A percentile compares a stretch with the other conserved stretches of the same genome.
These are phyloP conservation scores for Hymenoscyphus infarciens DNA, from an alignment of 2,329 filamentous ascomycete species.

Conservation along the genomic window DNA sequence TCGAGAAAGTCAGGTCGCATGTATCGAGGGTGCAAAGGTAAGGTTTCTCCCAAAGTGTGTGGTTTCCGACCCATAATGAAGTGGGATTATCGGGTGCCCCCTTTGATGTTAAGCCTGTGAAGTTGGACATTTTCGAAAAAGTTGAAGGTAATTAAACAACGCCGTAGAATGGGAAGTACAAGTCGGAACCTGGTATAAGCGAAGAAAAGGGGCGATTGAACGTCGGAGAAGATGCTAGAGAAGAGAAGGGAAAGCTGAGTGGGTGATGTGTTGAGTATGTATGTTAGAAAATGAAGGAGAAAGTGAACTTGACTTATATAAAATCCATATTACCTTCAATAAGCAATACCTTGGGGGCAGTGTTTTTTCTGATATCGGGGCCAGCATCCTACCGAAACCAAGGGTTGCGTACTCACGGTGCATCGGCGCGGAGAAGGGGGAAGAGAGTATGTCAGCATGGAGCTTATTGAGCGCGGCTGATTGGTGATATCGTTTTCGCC, in stretches of 20 bases:
- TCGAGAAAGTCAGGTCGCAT: conserved; percentile 50
- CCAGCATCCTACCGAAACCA: background rate
- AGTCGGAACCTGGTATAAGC: background rate
- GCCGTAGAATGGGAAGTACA: background rate
- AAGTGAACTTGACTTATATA: background rate
- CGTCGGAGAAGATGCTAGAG: background rate
- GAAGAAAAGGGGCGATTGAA: background rate
- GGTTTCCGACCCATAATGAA: conserved; percentile 24
- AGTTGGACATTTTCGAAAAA: conserved; percentile 22
- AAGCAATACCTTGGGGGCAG: background rate
- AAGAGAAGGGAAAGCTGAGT: background rate
- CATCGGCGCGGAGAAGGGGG: background rate
- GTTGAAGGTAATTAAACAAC: background rate
- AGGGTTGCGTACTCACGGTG: background rate
- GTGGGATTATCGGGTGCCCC: conserved; percentile 10
- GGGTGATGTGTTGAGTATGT: background rate
- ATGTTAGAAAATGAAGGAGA: background rate
- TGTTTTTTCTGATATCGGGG: background rate
- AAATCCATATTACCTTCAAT: background rate
- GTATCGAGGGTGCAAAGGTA: conserved; percentile 31
- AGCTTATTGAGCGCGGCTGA: background rate
- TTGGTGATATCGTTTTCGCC: conserved; percentile 3
- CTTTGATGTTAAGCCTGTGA: conserved; percentile 6
- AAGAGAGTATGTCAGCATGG: background rate
- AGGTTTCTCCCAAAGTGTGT: conserved; percentile 24